A percentile compares a stretch with the other conserved stretches of the same genome.
Evolutionary conservation across 352 stramenopile species (phyloP).

Genomic region (Plasmopara halstedii): DNA sequence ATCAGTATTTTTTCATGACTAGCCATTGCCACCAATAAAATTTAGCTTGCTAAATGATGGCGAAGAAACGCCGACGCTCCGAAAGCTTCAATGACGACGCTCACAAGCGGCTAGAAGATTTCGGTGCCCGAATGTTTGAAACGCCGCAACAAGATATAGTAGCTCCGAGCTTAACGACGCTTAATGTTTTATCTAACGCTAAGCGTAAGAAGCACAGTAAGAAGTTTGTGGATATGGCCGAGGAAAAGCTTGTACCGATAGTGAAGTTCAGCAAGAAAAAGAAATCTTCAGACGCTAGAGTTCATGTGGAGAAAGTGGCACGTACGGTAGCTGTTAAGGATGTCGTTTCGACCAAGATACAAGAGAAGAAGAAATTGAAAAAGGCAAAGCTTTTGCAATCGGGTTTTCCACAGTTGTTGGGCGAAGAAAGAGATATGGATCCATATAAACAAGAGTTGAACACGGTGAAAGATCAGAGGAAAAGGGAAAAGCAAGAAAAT

Average conservation of each 20-base stretch:
- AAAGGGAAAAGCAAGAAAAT: background rate
- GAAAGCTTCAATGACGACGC: slow-evolving; percentile 30
- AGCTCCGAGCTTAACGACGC: slow-evolving; percentile 4
- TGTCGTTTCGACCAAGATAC: no score
- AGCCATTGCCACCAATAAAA: background rate
- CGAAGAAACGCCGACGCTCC: slow-evolving; percentile 33
- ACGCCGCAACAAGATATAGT: slow-evolving; percentile 11
- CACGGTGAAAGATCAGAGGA: slow-evolving; percentile 18
- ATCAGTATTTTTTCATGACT: no score
- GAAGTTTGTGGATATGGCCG: slow-evolving; percentile 7
- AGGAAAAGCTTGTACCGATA: slow-evolving; percentile 25
- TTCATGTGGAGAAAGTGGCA: slow-evolving; percentile 9
- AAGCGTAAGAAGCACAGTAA: slow-evolving; percentile 25
- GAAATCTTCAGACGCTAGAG: slow-evolving; percentile 16
- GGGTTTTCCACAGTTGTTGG: no score
- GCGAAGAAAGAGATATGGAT: no score
- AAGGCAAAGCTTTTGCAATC: slow-evolving; percentile 1
- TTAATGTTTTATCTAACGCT: slow-evolving; percentile 37
- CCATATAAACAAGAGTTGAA: slow-evolving; percentile 26
- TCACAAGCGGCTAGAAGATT: slow-evolving; percentile 34
- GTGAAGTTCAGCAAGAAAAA: slow-evolving; percentile 24
- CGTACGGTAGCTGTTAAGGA: slow-evolving; percentile 9
- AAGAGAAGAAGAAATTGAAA: slow-evolving; percentile 5
- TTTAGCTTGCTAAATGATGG: slow-evolving; percentile 1
- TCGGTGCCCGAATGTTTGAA: slow-evolving; percentile 57